Conservation (phyloP, 116 monocot species). For the Dioscorea cayenensis region DNA sequence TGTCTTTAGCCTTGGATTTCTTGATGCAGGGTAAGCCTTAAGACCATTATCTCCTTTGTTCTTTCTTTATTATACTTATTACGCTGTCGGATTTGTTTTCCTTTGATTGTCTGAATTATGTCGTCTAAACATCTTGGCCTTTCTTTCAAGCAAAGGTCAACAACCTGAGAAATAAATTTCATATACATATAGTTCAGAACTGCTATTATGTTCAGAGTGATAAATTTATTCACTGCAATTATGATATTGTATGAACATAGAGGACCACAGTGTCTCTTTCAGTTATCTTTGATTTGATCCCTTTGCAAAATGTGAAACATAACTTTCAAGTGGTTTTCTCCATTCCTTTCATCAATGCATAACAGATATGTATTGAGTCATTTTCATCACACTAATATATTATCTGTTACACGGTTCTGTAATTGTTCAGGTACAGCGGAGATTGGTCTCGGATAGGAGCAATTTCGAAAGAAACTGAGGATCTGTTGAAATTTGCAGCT, state of each 20-base stretch:
- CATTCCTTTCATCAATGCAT: background rate
- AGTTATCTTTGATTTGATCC: too few species aligned
- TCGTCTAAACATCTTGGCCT: background rate
- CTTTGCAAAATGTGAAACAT: background rate
- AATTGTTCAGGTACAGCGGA: conserved; percentile 61
- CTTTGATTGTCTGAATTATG: background rate
- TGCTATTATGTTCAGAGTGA: background rate
- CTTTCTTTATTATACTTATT: background rate
- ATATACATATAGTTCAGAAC: background rate
- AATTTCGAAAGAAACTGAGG: conserved; percentile 68
- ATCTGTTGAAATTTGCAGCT: conserved; percentile 44
- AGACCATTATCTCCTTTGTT: background rate
- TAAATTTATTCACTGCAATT: too few species aligned
- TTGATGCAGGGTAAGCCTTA: conserved; percentile 36
- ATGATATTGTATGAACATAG: too few species aligned
- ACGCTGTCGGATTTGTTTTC: background rate
- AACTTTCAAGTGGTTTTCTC: background rate
- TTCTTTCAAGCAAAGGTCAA: background rate
- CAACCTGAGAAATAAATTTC: background rate
- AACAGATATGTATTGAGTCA: background rate
- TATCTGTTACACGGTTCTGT: background rate
- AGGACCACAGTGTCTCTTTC: too few species aligned
- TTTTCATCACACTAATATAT: background rate
- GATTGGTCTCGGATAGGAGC: conserved; percentile 78
- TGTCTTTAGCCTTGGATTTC: conserved; percentile 25